A percentile compares a stretch with the other conserved stretches of the same genome.
Conservation (phyloP, 164 flowering plant genomes). For the Stephania yunnanensis region DNA sequence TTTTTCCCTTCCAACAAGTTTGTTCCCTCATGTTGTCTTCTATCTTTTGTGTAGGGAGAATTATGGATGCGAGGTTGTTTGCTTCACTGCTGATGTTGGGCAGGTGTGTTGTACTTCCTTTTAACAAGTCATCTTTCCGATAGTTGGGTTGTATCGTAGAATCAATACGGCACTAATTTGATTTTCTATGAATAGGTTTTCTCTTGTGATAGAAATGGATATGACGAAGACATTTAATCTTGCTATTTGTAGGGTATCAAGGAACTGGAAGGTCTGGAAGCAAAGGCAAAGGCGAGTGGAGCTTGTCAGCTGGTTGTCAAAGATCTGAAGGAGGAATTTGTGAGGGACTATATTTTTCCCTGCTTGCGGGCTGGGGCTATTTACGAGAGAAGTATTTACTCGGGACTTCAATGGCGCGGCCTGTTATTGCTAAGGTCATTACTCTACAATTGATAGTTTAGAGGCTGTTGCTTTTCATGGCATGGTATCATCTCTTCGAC, state of each 20-base stretch:
- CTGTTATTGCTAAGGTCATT: slow-evolving; percentile 90
- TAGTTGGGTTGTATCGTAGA: background rate
- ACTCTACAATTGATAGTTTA: background rate
- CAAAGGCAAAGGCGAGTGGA: slow-evolving; percentile 95
- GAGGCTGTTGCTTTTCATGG: background rate
- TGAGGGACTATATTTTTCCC: slow-evolving; percentile 74
- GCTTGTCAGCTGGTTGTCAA: slow-evolving; percentile 87
- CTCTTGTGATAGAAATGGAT: background rate
- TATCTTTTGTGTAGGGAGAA: slow-evolving; percentile 52
- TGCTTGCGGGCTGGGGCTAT: slow-evolving; percentile 96
- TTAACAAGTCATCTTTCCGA: background rate
- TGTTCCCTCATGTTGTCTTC: slow-evolving; percentile 5
- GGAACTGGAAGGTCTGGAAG: slow-evolving; percentile 88
- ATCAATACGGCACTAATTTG: background rate
- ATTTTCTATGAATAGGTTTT: background rate
- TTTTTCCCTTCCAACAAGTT: background rate
- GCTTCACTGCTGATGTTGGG: slow-evolving; percentile 99
- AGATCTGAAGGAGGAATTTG: slow-evolving; percentile 94
- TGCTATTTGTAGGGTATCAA: slow-evolving; percentile 47
- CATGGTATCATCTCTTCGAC: background rate
- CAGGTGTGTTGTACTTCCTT: slow-evolving; percentile 45
- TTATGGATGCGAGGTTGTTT: slow-evolving; percentile 96
- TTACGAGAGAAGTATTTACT: slow-evolving; percentile 92
- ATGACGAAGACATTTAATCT: background rate
- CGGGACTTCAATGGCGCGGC: slow-evolving; percentile 99